Percentiles rank a stretch among this genome's conserved stretches.
Conservation (phyloP, 441 rosid genomes). For the Croton setiger region DNA sequence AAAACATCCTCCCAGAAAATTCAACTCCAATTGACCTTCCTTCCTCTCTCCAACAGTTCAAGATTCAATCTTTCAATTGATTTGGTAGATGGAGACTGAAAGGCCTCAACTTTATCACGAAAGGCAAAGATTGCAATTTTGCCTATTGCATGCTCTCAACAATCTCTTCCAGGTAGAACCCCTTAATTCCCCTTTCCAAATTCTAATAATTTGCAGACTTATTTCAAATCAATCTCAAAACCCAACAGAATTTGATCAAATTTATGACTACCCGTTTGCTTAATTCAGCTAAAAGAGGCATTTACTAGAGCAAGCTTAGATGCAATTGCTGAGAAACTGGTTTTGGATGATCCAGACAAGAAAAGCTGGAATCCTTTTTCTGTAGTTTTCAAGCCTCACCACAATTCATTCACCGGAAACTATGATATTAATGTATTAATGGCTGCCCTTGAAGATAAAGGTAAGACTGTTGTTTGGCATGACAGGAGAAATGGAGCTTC, state of each 20-base stretch:
- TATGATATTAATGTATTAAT: conserved; percentile 82
- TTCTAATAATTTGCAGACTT: neutral
- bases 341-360: conserved; percentile 51
- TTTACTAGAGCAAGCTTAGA: conserved; percentile 64
- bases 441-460: conserved; percentile 64
- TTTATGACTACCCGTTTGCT: neutral
- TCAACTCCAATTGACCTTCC: neutral
- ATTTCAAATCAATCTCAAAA: neutral
- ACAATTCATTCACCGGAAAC: conserved; percentile 70
- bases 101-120: conserved; percentile 67
- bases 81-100: conserved; percentile 33
- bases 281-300: conserved; percentile 49
- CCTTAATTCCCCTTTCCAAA: neutral
- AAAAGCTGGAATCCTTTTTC: conserved; percentile 68
- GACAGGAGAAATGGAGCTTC: conserved; percentile 65
- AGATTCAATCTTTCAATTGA: neutral
- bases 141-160: conserved; percentile 87
- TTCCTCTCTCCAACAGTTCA: neutral
- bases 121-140: conserved; percentile 71
- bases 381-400: conserved; percentile 72
- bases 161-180: conserved; percentile 77
- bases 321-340: conserved; percentile 61
- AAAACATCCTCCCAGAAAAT: neutral
- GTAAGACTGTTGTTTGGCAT: conserved; percentile 72
- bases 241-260: neutral